Evolutionary conservation across 73 alveolate genomes (phyloP), one percentile per base, ranked within the genome.

Genomic region (Urostyla sp.): DNA sequence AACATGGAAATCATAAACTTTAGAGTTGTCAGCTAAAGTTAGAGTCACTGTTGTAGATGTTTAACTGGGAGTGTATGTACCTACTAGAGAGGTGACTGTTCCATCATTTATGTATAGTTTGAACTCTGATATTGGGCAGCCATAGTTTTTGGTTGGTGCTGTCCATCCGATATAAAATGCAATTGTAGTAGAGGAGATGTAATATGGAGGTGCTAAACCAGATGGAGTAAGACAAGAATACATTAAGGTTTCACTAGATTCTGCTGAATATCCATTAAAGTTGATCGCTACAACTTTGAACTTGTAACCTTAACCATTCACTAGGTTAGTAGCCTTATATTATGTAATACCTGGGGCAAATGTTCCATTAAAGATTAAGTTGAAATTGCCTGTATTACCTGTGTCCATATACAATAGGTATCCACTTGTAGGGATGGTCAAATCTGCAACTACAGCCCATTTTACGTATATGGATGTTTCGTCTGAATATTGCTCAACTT

Each of bases 231-330:
- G 59, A 44, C 91, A 83, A 13, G 77, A 44, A 21, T 31, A 72
- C 31, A 83, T 35, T 0, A 61, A 35, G 8, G 31, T 32, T 28
- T 54, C 82, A 53, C 38, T 38, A 10, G 81, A 24, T 7, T 43
- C 67, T 3, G 18, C 79, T 48, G 82, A 50, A 11, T 57, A 84
- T 43, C 93, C 93, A 50, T 84, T 84, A 51, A 73, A 84, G 72
- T 84, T 84, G 0, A 84, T 18, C 0, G 84, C 83, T 54, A 51
- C 54, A 1, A 74, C 67, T 31, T 43, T 58, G 84, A 59, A 84
- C 24, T 76, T 58, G 57, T 74, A 84, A 6, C 73, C 48, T 16
- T 23, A 27, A 20, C 92, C 92, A 6, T 84, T 44, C 6, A 20
- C 31, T 31, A 84, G 31, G 36, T 44, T 50, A 1, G 32, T n/a